Evolutionary conservation across 768 basidiomycete species (phyloP), one percentile per base, ranked within the genome.

Genomic region (Phaffia australis): DNA sequence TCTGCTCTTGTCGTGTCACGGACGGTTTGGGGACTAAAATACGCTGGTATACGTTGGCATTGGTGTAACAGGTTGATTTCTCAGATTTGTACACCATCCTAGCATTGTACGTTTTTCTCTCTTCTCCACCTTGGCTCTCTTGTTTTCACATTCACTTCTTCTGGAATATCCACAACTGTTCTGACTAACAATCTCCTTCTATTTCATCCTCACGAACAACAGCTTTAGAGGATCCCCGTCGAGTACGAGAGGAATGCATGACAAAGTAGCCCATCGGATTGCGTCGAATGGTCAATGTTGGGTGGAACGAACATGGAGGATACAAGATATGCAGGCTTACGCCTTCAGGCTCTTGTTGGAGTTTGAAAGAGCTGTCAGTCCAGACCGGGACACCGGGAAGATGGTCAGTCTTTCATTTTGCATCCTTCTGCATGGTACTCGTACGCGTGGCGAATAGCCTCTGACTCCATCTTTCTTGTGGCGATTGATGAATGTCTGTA

Each of bases 221-320:
- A 76, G 76, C 74, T 77, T 77, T 74, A 74, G 75, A 32, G 76
- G 76, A 29, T 72, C 75, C 32, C 75, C 75, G 0, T 70, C 69
- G 21, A 73, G 73, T 25, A 32, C 54, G 11, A 71, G 71, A 61
- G 75, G 74, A 35, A 70, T 71, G 8, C 76, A 77, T 64, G 76
- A 77, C 60, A 74, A 76, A 60, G 76, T 76, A 15, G 76, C 76
- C 1, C 69, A 75, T 21, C 60, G 76, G 52, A 77, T 77, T 70
- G 76, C 76, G 2, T 70, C 75, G 32, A 77, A 77, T 69, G 73
- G 75, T 23, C 76, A 77, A 63, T 77, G 76, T 56, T 77, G 76
- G 76, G 76, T 76, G 11, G 76, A 77, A 65, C 67, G 70, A 54
- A 77, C 50, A 2, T 67, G 62, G 61, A 56, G 63, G 32, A 30